Conservation (phyloP, 106 monocot species). For the Dioscorea dumetorum region DNA sequence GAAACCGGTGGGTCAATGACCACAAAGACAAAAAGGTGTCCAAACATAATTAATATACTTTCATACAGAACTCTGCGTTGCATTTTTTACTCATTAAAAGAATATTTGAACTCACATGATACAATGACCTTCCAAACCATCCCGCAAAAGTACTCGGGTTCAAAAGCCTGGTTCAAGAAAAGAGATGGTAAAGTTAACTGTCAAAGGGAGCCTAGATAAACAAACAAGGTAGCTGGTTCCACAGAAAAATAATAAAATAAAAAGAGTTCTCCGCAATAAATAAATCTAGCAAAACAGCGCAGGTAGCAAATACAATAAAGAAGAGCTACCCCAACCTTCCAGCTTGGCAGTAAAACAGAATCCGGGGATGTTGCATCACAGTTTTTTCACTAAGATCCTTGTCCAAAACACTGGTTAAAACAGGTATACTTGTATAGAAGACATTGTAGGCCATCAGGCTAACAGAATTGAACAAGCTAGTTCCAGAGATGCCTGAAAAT, state of each 20-base stretch:
- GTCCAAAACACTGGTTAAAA: slow-evolving; percentile 73
- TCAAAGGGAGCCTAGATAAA: background rate
- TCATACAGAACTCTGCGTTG: too few relatives aligned
- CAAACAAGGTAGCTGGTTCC: background rate
- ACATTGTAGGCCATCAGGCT: slow-evolving; percentile 99
- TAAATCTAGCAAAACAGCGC: too few relatives aligned
- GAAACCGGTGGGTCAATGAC: too few relatives aligned
- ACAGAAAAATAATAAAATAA: background rate
- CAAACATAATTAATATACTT: too few relatives aligned
- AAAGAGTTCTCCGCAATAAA: too few relatives aligned
- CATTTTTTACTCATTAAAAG: too few relatives aligned
- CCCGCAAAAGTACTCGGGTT: slow-evolving; percentile 97
- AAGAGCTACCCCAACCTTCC: slow-evolving; percentile 54
- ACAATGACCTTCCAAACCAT: slow-evolving; percentile 97
- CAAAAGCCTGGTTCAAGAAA: slow-evolving; percentile 48
- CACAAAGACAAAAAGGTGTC: too few relatives aligned
- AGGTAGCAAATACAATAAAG: background rate
- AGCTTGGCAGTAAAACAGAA: slow-evolving; percentile 80
- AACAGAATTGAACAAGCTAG: slow-evolving; percentile 88
- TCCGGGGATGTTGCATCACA: slow-evolving; percentile 82
- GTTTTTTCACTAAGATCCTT: slow-evolving; percentile 89
- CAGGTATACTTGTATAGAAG: slow-evolving; percentile 93
- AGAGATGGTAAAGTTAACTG: background rate
- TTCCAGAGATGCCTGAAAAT: slow-evolving; percentile 92
- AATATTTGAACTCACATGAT: slow-evolving; percentile 69